Conservation (phyloP, 73 alveolate species). For the Tetrahymena thermophila region DNA sequence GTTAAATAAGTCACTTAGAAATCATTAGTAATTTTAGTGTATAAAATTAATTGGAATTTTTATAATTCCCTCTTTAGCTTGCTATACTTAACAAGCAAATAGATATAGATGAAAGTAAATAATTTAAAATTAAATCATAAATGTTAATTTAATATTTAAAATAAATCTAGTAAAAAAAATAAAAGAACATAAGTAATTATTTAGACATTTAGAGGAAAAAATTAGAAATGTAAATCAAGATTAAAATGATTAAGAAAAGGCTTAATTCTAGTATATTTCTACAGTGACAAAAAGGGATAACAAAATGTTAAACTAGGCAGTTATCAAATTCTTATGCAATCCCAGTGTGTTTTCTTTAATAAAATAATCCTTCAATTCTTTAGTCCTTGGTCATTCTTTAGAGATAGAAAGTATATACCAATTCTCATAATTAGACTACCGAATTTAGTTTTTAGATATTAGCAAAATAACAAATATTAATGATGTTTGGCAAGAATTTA, state of each 20-base stretch:
- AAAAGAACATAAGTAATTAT: not conserved
- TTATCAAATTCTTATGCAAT: not conserved
- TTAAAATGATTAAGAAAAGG: not conserved
- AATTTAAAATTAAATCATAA: not conserved
- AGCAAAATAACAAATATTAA: not conserved
- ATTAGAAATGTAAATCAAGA: not conserved
- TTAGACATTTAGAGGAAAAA: not conserved
- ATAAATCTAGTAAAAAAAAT: no score
- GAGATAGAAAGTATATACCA: not conserved
- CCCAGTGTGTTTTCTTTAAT: not conserved
- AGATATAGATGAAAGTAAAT: not conserved
- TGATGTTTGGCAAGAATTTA: not conserved
- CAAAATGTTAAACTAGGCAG: not conserved
- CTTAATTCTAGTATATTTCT: not conserved
- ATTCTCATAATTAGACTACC: not conserved
- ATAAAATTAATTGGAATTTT: not conserved
- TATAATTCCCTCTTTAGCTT: not conserved
- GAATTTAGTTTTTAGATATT: not conserved
- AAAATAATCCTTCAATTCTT: not conserved
- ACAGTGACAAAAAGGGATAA: not conserved
- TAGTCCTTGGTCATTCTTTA: not conserved
- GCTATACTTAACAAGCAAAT: not conserved
- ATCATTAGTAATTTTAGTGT: not conserved
- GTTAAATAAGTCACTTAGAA: not conserved
- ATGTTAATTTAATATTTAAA: not conserved